Evolutionary conservation across 306 rosid species (phyloP), one percentile per base, ranked within the genome.

Genomic region (Quercus aquifolioides): DNA sequence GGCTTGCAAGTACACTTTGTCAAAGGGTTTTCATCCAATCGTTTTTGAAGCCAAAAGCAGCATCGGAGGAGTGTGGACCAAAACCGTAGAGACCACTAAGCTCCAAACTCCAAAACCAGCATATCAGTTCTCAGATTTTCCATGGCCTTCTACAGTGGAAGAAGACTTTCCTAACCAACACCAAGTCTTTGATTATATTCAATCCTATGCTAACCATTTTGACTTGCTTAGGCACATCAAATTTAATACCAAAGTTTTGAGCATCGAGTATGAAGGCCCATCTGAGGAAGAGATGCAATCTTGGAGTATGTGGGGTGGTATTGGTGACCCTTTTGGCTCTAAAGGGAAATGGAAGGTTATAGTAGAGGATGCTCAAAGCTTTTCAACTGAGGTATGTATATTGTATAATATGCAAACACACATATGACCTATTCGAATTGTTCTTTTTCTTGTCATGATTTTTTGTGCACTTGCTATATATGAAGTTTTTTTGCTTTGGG

Each of bases 91-190:
- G 60, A 78, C 83, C 68, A 91, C 93, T 19, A 74, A 79, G 69
- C 88, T 91, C 76, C 92, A 91, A 63, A 85, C 91, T 30, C 91
- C 91, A 4, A 89, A 85, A 75, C 12, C 55, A 17, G 0, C 12
- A 0, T 91, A 46, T 69, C 91, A 82, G 69, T 91, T 89, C 88
- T 89, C 93, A 1, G 93, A 91, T 86, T 87, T 84, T 41, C 85
- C 91, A 38, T 91, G 95, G 95, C 93, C 95, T 6, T 60, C 88
- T 62, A 84, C 90, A 3, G 87, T 87, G 17, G 26, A 70, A 0
- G 55, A 77, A 21, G 91, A 75, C 6, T 87, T 85, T 9, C 95
- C 93, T 0, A 60, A 57, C 74, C 85, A 85, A 0, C 51, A 64
- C 46, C 85, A 84, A 57, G 92, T 91, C 1, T 64, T 85, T 0